These are phyloP conservation scores for Hypericum perforatum DNA, from an alignment of 345 rosid genomes.

Conservation along the genomic window DNA sequence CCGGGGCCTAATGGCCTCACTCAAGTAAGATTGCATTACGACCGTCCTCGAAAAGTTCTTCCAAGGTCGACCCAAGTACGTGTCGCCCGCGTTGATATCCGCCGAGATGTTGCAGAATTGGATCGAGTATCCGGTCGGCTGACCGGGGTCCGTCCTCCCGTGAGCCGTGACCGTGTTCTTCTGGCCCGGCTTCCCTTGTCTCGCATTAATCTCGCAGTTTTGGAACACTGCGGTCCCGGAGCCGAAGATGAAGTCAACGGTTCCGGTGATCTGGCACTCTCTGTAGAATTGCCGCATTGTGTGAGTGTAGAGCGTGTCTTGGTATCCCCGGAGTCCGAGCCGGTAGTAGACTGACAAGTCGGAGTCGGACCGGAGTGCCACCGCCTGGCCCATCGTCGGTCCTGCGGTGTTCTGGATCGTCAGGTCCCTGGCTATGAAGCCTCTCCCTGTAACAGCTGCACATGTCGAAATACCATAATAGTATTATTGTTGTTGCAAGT, in stretches of 20 bases:
- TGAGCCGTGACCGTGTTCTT: constrained; percentile 35
- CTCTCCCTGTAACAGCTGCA: constrained; percentile 31
- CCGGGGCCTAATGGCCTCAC: constrained; percentile 17
- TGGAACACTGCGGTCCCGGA: constrained; percentile 27
- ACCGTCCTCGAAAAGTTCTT: constrained; percentile 28
- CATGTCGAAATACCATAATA: background rate
- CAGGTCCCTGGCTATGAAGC: constrained; percentile 27
- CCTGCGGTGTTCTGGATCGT: constrained; percentile 33
- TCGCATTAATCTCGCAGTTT: constrained; percentile 18
- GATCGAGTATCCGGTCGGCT: constrained; percentile 27
- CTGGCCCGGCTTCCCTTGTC: constrained; percentile 18
- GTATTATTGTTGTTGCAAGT: too few species aligned
- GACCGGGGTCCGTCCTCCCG: constrained; percentile 21
- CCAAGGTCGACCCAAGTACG: constrained; percentile 34
- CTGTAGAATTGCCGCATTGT: constrained; percentile 31
- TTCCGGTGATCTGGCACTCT: constrained; percentile 24
- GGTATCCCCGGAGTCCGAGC: constrained; percentile 25
- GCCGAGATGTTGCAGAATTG: constrained; percentile 27
- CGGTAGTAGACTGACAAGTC: constrained; percentile 29
- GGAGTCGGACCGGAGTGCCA: constrained; percentile 32
- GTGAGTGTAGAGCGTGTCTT: constrained; percentile 28
- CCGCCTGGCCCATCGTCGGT: constrained; percentile 30
- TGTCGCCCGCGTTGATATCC: constrained; percentile 15
- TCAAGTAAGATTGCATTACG: constrained; percentile 23
- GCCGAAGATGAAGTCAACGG: constrained; percentile 33